These are phyloP conservation scores for Penicillium sp. DNA, from an alignment of 2,329 filamentous ascomycete genomes.

Conservation along the genomic window DNA sequence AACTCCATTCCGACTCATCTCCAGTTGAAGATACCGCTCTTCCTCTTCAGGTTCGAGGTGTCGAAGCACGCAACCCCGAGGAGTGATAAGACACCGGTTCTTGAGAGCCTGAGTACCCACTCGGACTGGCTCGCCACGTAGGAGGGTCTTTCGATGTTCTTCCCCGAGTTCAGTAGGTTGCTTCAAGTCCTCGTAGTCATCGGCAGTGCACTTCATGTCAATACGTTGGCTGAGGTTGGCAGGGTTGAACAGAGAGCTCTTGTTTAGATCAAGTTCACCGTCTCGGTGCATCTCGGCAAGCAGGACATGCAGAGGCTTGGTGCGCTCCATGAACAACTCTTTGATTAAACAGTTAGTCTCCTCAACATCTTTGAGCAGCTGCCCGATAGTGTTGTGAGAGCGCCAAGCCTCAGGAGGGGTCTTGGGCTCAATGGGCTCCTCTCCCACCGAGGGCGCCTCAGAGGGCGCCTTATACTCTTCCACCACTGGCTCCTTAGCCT, in stretches of 20 bases:
- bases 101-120: constrained; percentile 41
- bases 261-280: constrained; percentile 39
- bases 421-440: neutral
- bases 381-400: constrained; percentile 41
- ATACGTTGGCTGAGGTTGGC: constrained; percentile 41
- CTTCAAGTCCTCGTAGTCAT: constrained; percentile 43
- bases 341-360: constrained; percentile 36
- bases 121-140: constrained; percentile 44
- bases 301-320: constrained; percentile 37
- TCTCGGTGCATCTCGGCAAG: constrained; percentile 41
- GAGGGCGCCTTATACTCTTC: constrained; percentile 19
- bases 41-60: constrained; percentile 49
- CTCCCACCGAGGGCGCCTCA: constrained; percentile 6
- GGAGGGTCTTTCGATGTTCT: constrained; percentile 43
- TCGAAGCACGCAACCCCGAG: constrained; percentile 45
- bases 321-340: constrained; percentile 43
- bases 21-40: constrained; percentile 46
- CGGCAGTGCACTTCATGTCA: constrained; percentile 43
- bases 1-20: constrained; percentile 35
- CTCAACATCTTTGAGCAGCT: constrained; percentile 41
- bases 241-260: constrained; percentile 42
- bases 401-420: constrained; percentile 29
- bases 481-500: neutral
- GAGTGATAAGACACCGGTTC: constrained; percentile 46
- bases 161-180: constrained; percentile 42